Evolutionary conservation across 2,329 filamentous ascomycete genomes (phyloP), one percentile per base, ranked within the genome.

Genomic region (Helotiales sp.): DNA sequence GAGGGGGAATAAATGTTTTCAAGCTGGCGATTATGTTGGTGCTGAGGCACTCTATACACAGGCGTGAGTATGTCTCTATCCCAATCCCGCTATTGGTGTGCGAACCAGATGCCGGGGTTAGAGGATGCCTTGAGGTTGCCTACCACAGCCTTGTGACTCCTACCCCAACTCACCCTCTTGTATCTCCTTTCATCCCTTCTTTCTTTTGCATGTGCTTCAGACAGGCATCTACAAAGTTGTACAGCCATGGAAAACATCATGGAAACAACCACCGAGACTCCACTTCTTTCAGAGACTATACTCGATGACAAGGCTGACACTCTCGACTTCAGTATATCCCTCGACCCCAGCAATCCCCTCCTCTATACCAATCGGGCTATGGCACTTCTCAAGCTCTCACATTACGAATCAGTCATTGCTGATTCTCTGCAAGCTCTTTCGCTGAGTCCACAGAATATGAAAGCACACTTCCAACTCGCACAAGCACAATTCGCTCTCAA

Each of bases 311-410:
- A 22, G 36, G 52, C 49, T 58, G 17, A 55, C 30, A 19, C 7
- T 38, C 2, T 9, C n/a, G 46, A 51, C 3, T 29, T 5, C 65
- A 91, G 87, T 38, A 92, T 96, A 66, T 85, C 89, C 67, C 85
- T 86, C 70, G 90, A 96, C 73, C 82, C 89, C 3, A 81, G 79
- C 55, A 95, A 96, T 70, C 84, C 89, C 1, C 79, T 88, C 29
- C 82, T 96, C 51, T 97, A 92, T 75, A 93, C 91, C 36, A 98
- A 97, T 75, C 90, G 93, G 54, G 90, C 92, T 52, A 89, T 96
- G 75, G 86, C 89, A 3, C 85, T 92, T 38, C 79, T 95, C 58
- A 90, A 89, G 74, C 81, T 96, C 22, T 76, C 81, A 59, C 79
- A 85, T 66, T 96, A 88, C 84, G 82, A 90, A 29, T 85, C 81